These are phyloP conservation scores for Centaurea solstitialis DNA, from an alignment of 129 eudicot species.

Conservation along the genomic window DNA sequence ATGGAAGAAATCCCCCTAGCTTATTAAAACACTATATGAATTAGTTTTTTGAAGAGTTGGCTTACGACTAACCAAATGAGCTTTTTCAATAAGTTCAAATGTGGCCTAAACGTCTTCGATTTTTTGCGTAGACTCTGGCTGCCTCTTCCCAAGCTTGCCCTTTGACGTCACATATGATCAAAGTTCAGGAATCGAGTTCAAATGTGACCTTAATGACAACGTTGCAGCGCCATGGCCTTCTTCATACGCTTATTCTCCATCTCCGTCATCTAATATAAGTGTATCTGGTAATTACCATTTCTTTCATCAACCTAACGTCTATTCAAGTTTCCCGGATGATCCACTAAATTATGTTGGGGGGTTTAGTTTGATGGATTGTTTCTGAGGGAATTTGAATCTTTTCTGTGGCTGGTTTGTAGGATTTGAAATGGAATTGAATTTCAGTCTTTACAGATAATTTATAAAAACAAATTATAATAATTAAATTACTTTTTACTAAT, in stretches of 20 bases:
- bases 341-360: no score
- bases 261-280: constrained; percentile 49
- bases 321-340: no score
- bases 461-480: neutral
- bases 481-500: neutral
- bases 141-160: constrained; percentile 77
- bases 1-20: neutral
- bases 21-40: neutral
- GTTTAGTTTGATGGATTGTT: no score
- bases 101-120: neutral
- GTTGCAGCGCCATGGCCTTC: constrained; percentile 75
- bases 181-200: constrained; percentile 59
- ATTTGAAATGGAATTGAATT: neutral
- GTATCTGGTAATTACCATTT: constrained; percentile 10
- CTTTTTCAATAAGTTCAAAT: neutral
- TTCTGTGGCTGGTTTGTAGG: neutral
- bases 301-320: neutral
- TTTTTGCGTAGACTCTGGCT: constrained; percentile 54
- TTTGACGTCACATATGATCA: constrained; percentile 60
- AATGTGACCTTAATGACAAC: constrained; percentile 69
- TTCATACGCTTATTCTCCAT: constrained; percentile 19
- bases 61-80: neutral
- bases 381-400: no score
- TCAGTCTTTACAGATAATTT: neutral
- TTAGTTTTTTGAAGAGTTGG: neutral